These are phyloP conservation scores for Penicillium ochrochloron DNA, from an alignment of 495 filamentous ascomycete species.

Conservation along the genomic window DNA sequence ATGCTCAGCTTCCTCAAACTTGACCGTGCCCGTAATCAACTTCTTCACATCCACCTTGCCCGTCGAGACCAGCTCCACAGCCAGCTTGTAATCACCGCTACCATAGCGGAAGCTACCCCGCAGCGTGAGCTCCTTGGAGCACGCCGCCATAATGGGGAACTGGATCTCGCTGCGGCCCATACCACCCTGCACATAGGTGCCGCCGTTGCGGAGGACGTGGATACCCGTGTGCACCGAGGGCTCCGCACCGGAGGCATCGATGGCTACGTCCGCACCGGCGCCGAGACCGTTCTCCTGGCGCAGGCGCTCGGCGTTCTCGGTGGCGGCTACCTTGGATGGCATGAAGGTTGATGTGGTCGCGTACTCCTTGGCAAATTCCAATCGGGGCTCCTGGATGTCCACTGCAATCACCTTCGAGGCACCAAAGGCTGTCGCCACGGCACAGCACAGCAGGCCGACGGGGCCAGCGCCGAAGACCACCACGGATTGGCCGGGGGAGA, in stretches of 20 bases:
- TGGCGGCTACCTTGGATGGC: constrained; percentile 39
- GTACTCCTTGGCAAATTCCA: constrained; percentile 58
- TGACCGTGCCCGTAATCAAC: constrained; percentile 56
- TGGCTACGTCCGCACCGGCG: constrained; percentile 58
- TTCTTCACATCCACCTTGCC: constrained; percentile 57
- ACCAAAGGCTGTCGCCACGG: constrained; percentile 57
- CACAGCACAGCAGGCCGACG: constrained; percentile 58
- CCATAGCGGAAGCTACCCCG: constrained; percentile 60
- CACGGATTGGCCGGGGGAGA: constrained; percentile 53
- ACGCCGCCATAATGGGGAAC: constrained; percentile 62
- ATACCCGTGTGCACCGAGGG: constrained; percentile 58
- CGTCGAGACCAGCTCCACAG: constrained; percentile 53
- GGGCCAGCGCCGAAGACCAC: constrained; percentile 61
- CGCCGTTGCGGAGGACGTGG: constrained; percentile 55
- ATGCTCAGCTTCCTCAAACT: constrained; percentile 57
- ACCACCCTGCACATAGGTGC: constrained; percentile 64
- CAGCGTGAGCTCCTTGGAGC: constrained; percentile 56
- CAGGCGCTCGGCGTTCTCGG: constrained; percentile 48
- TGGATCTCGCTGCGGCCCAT: constrained; percentile 60
- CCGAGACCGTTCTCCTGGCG: constrained; percentile 49
- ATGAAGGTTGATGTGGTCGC: constrained; percentile 49
- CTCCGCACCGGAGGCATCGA: constrained; percentile 62
- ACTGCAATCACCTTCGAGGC: constrained; percentile 57
- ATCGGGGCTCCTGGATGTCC: constrained; percentile 56
- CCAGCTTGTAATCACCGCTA: constrained; percentile 59